Evolutionary conservation across 169 alveolate species (phyloP), one percentile per base, ranked within the genome.

Genomic region (Plasmodium malariae): DNA sequence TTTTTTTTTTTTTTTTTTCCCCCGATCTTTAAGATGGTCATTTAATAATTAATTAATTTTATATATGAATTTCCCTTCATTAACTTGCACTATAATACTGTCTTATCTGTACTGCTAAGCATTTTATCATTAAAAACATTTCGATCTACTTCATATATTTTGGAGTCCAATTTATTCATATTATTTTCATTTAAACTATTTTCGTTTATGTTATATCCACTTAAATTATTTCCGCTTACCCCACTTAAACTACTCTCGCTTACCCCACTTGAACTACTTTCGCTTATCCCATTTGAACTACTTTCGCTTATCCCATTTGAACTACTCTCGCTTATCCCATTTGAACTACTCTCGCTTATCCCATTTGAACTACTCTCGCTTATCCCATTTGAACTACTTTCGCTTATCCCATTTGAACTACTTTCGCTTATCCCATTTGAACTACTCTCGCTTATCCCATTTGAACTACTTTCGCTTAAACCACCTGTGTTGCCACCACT

Each of bases 91-190:
- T 63, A 55, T 28, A 55, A 32, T 48, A 54, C 6, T 28, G 62
- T 74, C 30, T 74, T 74, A 59, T 74, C 74, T n/a, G 73, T 55
- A 48, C 62, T 57, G 43, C 54, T 28, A 26, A 32, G 36, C 60
- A 55, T 55, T 21, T 74, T 54, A 32, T 40, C 72, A 55, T 74
- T 74, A 21, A 74, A 57, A 57, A 55, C 24, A 55, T 26, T 74
- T 74, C 30, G 45, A 74, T 74, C 88, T n/a, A 74, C 34, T 7
- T 78, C 60, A 68, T 45, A 37, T 45, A 43, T 12, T 17, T 30
- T 43, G 28, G 88, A 36, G 62, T 73, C 87, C 26, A 17, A 12
- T 26, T 43, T 36, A 34, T 54, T 54, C 32, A 54, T 30, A 19
- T 54, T 55, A 55, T 55, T 55, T 73, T 55, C 70, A 60, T 40